phyloP scores from a whole-genome alignment of 306 rosid species.

The Lagenaria siceraria region DNA sequence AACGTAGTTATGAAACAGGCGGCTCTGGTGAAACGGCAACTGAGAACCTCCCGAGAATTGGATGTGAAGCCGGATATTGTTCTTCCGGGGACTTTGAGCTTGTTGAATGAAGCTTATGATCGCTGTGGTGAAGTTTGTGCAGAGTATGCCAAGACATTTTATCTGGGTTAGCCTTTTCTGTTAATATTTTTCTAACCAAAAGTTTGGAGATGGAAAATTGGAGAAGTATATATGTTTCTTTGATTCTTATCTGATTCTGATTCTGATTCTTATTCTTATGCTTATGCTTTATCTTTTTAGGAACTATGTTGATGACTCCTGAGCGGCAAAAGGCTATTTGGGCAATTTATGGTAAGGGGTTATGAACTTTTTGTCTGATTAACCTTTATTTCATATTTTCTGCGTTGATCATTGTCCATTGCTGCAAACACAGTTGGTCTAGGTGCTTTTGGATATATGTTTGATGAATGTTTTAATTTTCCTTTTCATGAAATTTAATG shows the following conservation, averaged over 20 bases:
- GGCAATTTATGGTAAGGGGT: conserved; percentile 80
- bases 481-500: background rate
- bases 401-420: background rate
- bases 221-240: background rate
- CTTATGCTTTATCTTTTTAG: conserved; percentile 17
- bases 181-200: background rate
- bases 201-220: background rate
- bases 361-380: conserved; percentile 1
- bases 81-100: conserved; percentile 48
- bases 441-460: background rate
- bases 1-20: conserved; percentile 67
- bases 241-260: conserved; percentile 5
- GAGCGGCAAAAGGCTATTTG: conserved; percentile 74
- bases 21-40: conserved; percentile 49
- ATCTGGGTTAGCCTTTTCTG: conserved; percentile 39
- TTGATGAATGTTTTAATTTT: background rate
- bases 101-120: conserved; percentile 60
- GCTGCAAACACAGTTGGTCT: background rate
- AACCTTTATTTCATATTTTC: background rate
- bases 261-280: conserved; percentile 2
- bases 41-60: conserved; percentile 31
- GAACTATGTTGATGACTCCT: conserved; percentile 78
- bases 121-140: conserved; percentile 91
- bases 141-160: conserved; percentile 91
- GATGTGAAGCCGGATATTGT: conserved; percentile 40